phyloP scores from a whole-genome alignment of 1,284 basidiomycete species.

The Omphalotus olearius region DNA sequence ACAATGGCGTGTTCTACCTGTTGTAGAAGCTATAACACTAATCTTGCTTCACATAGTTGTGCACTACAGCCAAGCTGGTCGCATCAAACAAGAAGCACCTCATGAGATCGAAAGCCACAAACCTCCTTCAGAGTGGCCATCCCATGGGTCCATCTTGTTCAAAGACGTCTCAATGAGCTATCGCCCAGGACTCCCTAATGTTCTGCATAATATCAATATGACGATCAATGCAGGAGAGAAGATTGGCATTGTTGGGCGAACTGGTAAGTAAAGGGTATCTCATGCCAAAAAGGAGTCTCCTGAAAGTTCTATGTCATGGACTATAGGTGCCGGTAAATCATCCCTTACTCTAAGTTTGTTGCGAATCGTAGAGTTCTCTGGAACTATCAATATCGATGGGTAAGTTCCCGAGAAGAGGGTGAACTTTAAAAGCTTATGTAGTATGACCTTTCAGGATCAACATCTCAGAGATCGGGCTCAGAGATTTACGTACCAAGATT shows the following conservation, averaged over 20 bases:
- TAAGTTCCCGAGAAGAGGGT: slow-evolving; percentile 26
- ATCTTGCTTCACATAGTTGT: slow-evolving; percentile 34
- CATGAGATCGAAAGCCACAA: slow-evolving; percentile 52
- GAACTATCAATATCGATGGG: slow-evolving; percentile 37
- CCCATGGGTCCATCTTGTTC: slow-evolving; percentile 46
- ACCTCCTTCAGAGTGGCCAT: slow-evolving; percentile 51
- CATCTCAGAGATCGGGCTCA: slow-evolving; percentile 45
- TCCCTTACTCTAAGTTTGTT: slow-evolving; percentile 36
- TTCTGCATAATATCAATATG: slow-evolving; percentile 56
- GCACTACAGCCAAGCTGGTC: slow-evolving; percentile 53
- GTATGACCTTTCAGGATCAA: slow-evolving; percentile 42
- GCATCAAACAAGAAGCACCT: slow-evolving; percentile 62
- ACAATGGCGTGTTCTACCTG: slow-evolving; percentile 16
- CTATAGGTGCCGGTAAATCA: slow-evolving; percentile 51
- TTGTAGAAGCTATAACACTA: slow-evolving; percentile 4
- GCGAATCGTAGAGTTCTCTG: slow-evolving; percentile 38
- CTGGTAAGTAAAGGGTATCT: background rate
- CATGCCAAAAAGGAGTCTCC: background rate
- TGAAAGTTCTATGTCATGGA: background rate
- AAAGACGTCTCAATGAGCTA: slow-evolving; percentile 55
- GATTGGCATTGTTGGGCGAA: slow-evolving; percentile 70
- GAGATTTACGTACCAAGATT: slow-evolving; percentile 41
- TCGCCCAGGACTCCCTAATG: slow-evolving; percentile 50
- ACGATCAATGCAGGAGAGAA: slow-evolving; percentile 68
- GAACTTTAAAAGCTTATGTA: slow-evolving; percentile 25